These are phyloP conservation scores for Talaromyces sp. DNA, from an alignment of 2,329 filamentous ascomycete genomes.

Conservation along the genomic window DNA sequence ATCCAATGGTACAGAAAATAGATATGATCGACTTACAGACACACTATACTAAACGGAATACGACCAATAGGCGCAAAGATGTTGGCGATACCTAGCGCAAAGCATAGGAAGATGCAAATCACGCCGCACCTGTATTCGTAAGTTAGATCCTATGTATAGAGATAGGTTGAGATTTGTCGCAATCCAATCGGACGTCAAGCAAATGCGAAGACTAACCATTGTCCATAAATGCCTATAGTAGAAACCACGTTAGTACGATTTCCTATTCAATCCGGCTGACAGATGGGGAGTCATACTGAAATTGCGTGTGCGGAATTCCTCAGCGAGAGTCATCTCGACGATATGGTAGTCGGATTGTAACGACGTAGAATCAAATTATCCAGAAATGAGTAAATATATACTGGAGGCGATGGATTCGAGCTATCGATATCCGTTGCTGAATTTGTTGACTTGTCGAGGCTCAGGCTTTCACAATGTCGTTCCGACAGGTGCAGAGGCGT, in stretches of 20 bases:
- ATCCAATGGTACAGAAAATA: neutral
- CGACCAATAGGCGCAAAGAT: slow-evolving; percentile 60
- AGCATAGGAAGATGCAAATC: slow-evolving; percentile 62
- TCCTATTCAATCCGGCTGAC: neutral
- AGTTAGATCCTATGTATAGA: slow-evolving; percentile 1
- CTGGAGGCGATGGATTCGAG: neutral
- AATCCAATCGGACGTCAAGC: neutral
- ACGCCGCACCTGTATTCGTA: slow-evolving; percentile 46
- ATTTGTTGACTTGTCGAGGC: neutral
- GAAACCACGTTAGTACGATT: slow-evolving; percentile 18
- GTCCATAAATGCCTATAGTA: slow-evolving; percentile 61
- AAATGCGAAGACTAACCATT: slow-evolving; percentile 54
- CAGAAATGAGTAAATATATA: neutral
- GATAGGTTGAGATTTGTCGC: neutral
- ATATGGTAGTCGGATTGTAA: neutral
- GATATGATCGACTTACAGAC: slow-evolving; percentile 47
- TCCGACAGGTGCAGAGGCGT: neutral
- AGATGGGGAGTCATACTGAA: slow-evolving; percentile 54
- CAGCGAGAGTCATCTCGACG: slow-evolving; percentile 55
- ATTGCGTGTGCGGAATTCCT: slow-evolving; percentile 63
- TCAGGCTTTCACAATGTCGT: neutral
- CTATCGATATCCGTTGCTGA: neutral
- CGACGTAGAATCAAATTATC: neutral
- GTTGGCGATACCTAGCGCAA: slow-evolving; percentile 66
- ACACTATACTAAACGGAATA: slow-evolving; percentile 59